Conservation (phyloP, 2,329 filamentous ascomycete species). For the Tolypocladium amazonense region DNA sequence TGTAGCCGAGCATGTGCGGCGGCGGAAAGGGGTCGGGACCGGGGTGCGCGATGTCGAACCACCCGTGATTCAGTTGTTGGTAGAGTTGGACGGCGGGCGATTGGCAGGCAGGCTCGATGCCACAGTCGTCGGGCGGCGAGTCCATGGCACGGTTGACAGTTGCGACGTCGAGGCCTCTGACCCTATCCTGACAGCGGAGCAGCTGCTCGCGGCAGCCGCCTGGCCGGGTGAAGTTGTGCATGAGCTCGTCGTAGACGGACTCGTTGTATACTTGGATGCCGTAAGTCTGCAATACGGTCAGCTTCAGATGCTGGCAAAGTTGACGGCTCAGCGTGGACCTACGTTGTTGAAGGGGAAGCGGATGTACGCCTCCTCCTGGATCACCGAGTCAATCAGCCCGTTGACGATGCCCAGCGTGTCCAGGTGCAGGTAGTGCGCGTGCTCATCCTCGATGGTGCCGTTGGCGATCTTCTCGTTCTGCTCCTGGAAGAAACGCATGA, state of each 20-base stretch:
- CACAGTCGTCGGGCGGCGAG: constrained; percentile 23
- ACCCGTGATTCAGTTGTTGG: constrained; percentile 38
- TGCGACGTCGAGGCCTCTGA: constrained; percentile 41
- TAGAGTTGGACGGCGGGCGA: constrained; percentile 46
- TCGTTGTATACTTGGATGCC: constrained; percentile 46
- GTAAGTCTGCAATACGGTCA: constrained; percentile 29
- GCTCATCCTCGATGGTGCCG: constrained; percentile 21
- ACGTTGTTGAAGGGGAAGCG: constrained; percentile 52
- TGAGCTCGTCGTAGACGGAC: constrained; percentile 19
- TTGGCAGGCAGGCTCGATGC: constrained; percentile 38
- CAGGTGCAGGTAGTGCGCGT: constrained; percentile 40
- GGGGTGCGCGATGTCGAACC: constrained; percentile 51
- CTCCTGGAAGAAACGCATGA: constrained; percentile 45
- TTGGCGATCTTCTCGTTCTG: constrained; percentile 44
- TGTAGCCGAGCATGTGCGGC: constrained; percentile 48
- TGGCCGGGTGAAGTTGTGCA: constrained; percentile 17
- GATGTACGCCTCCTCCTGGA: constrained; percentile 48
- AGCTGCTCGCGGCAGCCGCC: constrained; percentile 45
- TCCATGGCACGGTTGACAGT: constrained; percentile 23
- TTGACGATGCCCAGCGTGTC: constrained; percentile 59
- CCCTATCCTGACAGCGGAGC: constrained; percentile 33
- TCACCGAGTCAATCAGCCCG: constrained; percentile 53
- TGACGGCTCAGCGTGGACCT: neutral
- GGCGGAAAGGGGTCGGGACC: constrained; percentile 51
- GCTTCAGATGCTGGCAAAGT: constrained; percentile 1